phyloP scores from a whole-genome alignment of 169 alveolate species.

The Cryptosporidium baileyi region DNA sequence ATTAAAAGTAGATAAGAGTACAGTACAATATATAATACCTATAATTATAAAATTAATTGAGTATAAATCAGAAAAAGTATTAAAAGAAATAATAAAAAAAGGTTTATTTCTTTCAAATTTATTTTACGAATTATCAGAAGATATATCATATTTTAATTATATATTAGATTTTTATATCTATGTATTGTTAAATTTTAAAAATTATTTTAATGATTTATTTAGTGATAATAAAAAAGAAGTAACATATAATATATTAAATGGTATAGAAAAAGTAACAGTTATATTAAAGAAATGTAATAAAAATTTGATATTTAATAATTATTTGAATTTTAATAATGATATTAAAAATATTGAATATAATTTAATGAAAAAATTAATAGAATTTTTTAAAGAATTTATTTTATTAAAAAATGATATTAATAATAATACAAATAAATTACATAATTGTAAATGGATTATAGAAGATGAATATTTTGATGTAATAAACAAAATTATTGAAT shows the following conservation, averaged over 20 bases:
- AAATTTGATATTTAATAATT: background rate
- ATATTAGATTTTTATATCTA: constrained; percentile 29
- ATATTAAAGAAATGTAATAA: no score
- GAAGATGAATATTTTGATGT: background rate
- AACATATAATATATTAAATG: background rate
- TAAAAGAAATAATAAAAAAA: background rate
- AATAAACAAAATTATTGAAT: constrained; percentile 25
- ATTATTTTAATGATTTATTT: background rate
- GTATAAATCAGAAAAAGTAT: constrained; percentile 10
- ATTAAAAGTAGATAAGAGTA: background rate
- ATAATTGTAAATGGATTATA: background rate
- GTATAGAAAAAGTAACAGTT: background rate
- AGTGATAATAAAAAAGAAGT: background rate
- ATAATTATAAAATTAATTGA: background rate
- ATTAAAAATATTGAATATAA: background rate
- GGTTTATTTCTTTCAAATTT: constrained; percentile 4
- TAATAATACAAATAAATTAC: background rate
- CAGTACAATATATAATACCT: background rate
- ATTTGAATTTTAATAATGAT: background rate
- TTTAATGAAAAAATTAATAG: constrained; percentile 5
- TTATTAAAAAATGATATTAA: background rate
- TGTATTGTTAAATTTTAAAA: background rate
- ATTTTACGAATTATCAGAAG: background rate
- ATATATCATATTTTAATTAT: background rate
- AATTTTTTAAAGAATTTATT: constrained; percentile 10